A percentile compares a stretch with the other conserved stretches of the same genome.
Evolutionary conservation across 2,329 filamentous ascomycete genomes (phyloP).

Genomic region (Alternaria dauci): DNA sequence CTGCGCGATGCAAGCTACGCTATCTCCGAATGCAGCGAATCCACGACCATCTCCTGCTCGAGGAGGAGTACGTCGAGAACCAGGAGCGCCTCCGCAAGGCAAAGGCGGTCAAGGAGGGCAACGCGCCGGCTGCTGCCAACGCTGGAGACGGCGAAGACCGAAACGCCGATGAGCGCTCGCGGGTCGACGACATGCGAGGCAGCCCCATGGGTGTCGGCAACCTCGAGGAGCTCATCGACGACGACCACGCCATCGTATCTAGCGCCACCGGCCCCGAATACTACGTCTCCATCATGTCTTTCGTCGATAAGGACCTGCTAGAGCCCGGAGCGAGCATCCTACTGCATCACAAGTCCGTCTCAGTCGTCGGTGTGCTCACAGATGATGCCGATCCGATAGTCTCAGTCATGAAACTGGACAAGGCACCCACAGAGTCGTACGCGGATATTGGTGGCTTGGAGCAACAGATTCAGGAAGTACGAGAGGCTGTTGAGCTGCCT

Average conservation of each 20-base stretch:
- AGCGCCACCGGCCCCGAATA: constrained; percentile 97
- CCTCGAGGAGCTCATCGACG: constrained; percentile 97
- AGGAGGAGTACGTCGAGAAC: constrained; percentile 99
- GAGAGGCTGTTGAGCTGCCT: constrained; percentile 95
- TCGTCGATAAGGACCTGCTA: constrained; percentile 97
- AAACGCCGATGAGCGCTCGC: constrained; percentile 91
- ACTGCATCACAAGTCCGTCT: constrained; percentile 96
- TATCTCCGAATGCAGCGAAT: constrained; percentile 98
- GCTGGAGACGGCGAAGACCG: constrained; percentile 79
- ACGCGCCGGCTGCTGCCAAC: constrained; percentile 61
- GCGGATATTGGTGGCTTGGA: constrained; percentile 98
- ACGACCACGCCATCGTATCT: constrained; percentile 98
- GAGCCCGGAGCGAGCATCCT: constrained; percentile 96
- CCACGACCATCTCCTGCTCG: constrained; percentile 94
- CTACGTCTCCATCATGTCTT: constrained; percentile 99
- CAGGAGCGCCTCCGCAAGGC: constrained; percentile 95
- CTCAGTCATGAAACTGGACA: constrained; percentile 99
- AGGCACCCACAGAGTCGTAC: constrained; percentile 97
- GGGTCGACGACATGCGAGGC: constrained; percentile 97
- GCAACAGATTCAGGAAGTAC: constrained; percentile 93
- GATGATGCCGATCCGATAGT: constrained; percentile 96
- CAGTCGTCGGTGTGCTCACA: constrained; percentile 94
- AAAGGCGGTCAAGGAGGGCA: constrained; percentile 69
- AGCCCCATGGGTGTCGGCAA: constrained; percentile 99
- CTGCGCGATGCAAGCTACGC: constrained; percentile 95